A percentile compares a stretch with the other conserved stretches of the same genome.
Conservation (phyloP, 305 asterid species). For the Plantago rigida region DNA sequence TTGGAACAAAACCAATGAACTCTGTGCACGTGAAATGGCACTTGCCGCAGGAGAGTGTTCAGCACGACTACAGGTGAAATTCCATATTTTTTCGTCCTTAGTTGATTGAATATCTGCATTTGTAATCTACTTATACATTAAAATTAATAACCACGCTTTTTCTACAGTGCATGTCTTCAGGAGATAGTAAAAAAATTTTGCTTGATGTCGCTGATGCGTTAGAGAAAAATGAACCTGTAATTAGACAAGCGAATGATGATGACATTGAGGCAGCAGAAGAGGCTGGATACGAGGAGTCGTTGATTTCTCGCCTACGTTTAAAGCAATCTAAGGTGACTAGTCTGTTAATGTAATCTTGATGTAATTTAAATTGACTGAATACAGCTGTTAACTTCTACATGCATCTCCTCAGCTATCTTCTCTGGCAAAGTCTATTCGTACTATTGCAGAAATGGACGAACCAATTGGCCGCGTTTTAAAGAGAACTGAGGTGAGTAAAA, state of each 20-base stretch:
- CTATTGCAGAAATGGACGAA: constrained; percentile 55
- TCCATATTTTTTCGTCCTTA: not conserved
- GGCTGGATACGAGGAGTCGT: constrained; percentile 45
- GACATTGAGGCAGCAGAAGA: constrained; percentile 43
- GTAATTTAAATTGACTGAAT: constrained; percentile 2
- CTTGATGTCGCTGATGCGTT: constrained; percentile 46
- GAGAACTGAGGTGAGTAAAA: constrained; percentile 47
- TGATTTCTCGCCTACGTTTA: constrained; percentile 47
- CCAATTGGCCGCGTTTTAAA: constrained; percentile 47
- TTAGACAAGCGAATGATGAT: constrained; percentile 40
- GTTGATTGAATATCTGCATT: not conserved
- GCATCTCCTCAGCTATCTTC: constrained; percentile 34
- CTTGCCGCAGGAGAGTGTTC: constrained; percentile 56
- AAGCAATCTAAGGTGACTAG: constrained; percentile 48
- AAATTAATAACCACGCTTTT: not conserved
- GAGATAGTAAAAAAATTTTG: constrained; percentile 50
- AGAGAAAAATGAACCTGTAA: constrained; percentile 36
- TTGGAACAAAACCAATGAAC: constrained; percentile 38
- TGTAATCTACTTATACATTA: not conserved
- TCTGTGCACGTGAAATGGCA: constrained; percentile 56
- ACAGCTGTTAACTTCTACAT: constrained; percentile 8
- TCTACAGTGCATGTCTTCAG: constrained; percentile 38
- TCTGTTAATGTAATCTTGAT: not conserved
- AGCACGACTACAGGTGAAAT: constrained; percentile 39
- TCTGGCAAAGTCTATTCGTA: constrained; percentile 52